Base-by-base conservation (phyloP, 805 yeast species). In the Kuraishia borneana region DNA sequence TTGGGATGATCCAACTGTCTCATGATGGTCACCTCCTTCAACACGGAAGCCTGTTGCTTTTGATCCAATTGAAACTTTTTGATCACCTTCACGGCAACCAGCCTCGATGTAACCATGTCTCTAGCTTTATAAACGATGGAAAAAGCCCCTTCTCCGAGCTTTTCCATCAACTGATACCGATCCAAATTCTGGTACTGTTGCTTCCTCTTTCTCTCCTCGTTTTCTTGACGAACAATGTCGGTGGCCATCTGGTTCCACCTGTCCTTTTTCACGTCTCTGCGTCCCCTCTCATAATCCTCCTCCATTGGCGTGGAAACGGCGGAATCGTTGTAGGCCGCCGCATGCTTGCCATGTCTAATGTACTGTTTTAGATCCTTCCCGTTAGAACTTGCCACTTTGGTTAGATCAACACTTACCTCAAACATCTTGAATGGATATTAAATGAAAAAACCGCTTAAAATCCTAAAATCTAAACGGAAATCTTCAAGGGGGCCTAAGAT, bases 21-120 rank as follows among this genome's bases (percentile, higher is more conserved):
- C 75, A 82, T 78, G 27, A 87, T 75, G 10, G 77, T 68, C 9
- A 83, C 83, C 53, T 87, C 96, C 47, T 84, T 83, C 39, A 77
- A 58, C 2, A 83, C 94, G 17, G 84, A 76, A 35, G 71, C 75
- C 42, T 70, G 64, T 48, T 76, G 83, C 32, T 68, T 62, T 30
- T 58, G 55, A 46, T 79, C 79, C 61, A 83, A 62, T 43, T 76
- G 78, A 39, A 69, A 68, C 53, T 83, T 84, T 39, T 80, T 70
- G 40, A 87, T 79, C 29, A 73, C 63, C 47, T 73, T 73, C 38
- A 73, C 59, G 10, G 79, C 79, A 31, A 73, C 78, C 4, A 40
- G 38, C 32, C 61, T 53, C 6, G 56, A 57, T 1, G 68, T 51
- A 2, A 44, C 41, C 4, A 50, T 32, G 44, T 71, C 63, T 21